Conservation (phyloP, 495 filamentous ascomycete genomes). For the Podospora pseudoanserina region DNA sequence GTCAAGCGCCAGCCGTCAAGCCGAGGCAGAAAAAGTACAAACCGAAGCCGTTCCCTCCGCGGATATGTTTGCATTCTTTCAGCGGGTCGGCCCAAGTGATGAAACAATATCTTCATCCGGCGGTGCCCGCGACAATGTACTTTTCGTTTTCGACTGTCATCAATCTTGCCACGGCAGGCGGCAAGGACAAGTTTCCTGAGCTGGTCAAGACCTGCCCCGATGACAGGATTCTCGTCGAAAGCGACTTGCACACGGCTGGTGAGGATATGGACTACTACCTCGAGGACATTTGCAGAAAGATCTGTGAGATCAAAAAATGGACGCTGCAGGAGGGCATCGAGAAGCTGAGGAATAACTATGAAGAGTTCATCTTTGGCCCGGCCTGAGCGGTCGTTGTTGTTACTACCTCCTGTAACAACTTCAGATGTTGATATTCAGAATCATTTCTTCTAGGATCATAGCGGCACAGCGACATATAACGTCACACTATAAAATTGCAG, state of each 20-base stretch:
- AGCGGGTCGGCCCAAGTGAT: conserved; percentile 74
- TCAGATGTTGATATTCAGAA: neutral
- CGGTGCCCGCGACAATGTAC: conserved; percentile 73
- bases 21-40: conserved; percentile 18
- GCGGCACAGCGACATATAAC: neutral
- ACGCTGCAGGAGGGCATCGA: conserved; percentile 64
- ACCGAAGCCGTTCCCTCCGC: conserved; percentile 69
- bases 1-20: neutral
- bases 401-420: neutral
- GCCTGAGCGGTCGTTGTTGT: neutral
- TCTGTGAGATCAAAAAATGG: conserved; percentile 81
- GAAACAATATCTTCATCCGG: conserved; percentile 70
- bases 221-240: conserved; percentile 79
- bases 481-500: no score
- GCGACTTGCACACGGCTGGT: conserved; percentile 84
- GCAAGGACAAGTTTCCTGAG: conserved; percentile 46
- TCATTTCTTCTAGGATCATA: neutral
- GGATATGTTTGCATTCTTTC: conserved; percentile 92
- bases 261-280: conserved; percentile 73
- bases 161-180: conserved; percentile 60
- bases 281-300: conserved; percentile 65
- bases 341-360: conserved; percentile 74
- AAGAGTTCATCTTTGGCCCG: conserved; percentile 68
- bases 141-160: conserved; percentile 86
- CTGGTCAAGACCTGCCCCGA: conserved; percentile 74